phyloP scores from a whole-genome alignment of 192 early-diverging fungal species.

The Backusella australiensis region DNA sequence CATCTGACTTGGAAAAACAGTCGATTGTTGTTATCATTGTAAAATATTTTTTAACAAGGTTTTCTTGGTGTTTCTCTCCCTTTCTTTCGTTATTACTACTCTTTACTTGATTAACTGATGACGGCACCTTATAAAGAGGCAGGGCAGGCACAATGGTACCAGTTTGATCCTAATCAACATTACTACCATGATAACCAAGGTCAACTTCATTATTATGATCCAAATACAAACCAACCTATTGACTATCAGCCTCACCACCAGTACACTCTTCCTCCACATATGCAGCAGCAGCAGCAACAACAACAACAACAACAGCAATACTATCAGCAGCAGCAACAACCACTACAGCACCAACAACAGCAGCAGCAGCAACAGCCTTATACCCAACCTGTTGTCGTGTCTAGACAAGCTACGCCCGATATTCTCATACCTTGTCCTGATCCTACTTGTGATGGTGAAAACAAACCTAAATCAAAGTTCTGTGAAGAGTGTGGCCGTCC shows the following conservation, averaged over 20 bases:
- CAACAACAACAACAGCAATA: background rate
- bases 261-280: background rate
- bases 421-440: slow-evolving; percentile 32
- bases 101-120: background rate
- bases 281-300: slow-evolving; percentile 1
- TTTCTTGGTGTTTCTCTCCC: background rate
- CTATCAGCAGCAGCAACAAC: background rate
- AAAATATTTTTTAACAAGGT: background rate
- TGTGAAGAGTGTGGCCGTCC: slow-evolving; percentile 53
- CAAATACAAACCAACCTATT: slow-evolving; percentile 27
- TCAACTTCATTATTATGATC: slow-evolving; percentile 33
- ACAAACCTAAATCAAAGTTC: slow-evolving; percentile 49
- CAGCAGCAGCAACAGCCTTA: background rate
- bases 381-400: background rate
- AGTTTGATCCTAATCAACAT: slow-evolving; percentile 34
- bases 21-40: background rate
- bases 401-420: slow-evolving; percentile 14
- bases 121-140: slow-evolving; percentile 8
- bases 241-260: slow-evolving; percentile 19
- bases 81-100: background rate
- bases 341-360: background rate
- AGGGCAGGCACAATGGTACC: slow-evolving; percentile 17
- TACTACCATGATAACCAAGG: slow-evolving; percentile 35
- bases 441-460: slow-evolving; percentile 43
- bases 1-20: background rate